These are phyloP conservation scores for Entamoeba histolytica DNA, from an alignment of 208 protist genomes.

Conservation along the genomic window DNA sequence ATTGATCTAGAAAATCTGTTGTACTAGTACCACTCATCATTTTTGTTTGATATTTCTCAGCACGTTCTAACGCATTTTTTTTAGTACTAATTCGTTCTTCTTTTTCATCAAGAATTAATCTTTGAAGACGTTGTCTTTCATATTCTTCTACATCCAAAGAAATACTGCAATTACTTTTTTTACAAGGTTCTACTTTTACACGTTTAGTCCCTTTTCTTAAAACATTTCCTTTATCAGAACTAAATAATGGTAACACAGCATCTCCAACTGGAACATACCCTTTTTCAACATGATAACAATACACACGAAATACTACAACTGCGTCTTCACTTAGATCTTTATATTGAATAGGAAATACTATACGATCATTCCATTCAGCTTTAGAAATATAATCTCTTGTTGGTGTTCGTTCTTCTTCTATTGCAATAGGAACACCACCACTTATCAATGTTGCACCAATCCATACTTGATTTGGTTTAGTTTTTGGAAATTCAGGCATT, in stretches of 20 bases:
- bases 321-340: background rate
- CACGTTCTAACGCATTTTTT: background rate
- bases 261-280: background rate
- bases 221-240: background rate
- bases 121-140: background rate
- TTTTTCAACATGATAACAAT: background rate
- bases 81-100: background rate
- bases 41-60: background rate
- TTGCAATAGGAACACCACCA: background rate
- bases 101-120: background rate
- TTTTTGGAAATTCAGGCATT: background rate
- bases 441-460: background rate
- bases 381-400: background rate
- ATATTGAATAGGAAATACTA: background rate
- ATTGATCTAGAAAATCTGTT: background rate
- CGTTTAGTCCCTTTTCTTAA: background rate
- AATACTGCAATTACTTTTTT: background rate
- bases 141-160: background rate
- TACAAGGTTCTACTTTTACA: background rate
- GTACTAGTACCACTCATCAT: background rate
- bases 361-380: background rate
- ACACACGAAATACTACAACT: background rate
- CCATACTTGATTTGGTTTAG: background rate
- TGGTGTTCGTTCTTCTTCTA: background rate
- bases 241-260: background rate